Evolutionary conservation across 2,329 filamentous ascomycete genomes (phyloP).

Genomic region (Neopestalotiopsis rosae): DNA sequence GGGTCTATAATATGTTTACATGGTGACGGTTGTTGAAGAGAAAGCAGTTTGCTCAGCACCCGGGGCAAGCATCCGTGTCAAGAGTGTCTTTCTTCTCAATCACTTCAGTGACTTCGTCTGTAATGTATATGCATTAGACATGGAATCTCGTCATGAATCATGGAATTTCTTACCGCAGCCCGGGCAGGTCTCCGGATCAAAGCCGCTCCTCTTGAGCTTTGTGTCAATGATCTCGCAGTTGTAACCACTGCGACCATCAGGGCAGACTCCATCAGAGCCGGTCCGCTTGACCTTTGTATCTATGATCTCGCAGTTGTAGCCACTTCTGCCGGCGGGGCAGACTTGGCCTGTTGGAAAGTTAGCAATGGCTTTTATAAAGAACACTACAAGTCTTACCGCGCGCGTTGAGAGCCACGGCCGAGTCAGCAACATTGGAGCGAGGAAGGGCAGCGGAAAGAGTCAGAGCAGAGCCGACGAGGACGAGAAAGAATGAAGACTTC

Average conservation of each 20-base stretch:
- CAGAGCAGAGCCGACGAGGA: neutral
- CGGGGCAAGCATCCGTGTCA: neutral
- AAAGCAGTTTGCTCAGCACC: neutral
- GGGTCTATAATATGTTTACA: neutral
- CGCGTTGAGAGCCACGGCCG: neutral
- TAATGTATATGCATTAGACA: too few relatives aligned
- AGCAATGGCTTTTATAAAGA: neutral
- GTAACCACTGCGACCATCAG: constrained; percentile 1
- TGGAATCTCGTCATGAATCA: too few relatives aligned
- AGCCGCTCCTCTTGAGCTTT: too few relatives aligned
- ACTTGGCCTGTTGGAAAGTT: neutral
- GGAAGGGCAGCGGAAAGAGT: neutral
- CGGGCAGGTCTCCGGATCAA: too few relatives aligned
- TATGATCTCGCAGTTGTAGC: constrained; percentile 3
- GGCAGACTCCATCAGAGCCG: neutral
- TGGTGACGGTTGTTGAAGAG: too few relatives aligned
- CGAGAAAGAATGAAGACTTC: neutral
- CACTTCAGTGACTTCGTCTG: too few relatives aligned
- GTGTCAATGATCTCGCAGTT: neutral
- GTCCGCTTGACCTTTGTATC: neutral
- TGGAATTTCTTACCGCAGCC: too few relatives aligned
- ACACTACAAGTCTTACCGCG: neutral
- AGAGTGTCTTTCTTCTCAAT: neutral
- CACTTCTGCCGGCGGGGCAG: neutral
- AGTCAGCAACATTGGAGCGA: neutral